Percentiles rank a stretch among this genome's conserved stretches.
phyloP scores from a whole-genome alignment of 176 grass and related monocot genomes.

The Phoenix dactylifera region DNA sequence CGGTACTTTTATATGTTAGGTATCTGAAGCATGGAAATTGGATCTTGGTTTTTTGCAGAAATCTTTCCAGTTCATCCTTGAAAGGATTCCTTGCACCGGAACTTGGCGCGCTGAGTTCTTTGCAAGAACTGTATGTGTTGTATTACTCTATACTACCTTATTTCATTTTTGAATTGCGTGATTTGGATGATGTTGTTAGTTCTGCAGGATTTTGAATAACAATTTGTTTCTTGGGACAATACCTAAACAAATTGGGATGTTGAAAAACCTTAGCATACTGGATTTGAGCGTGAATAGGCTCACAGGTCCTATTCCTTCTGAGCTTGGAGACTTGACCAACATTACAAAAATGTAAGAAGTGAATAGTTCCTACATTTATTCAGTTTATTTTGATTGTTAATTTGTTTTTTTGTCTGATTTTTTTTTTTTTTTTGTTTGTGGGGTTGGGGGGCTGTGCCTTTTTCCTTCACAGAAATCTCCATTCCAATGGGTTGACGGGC shows the following conservation, averaged over 20 bases:
- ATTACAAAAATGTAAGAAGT: slow-evolving; percentile 59
- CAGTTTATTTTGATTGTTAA: background rate
- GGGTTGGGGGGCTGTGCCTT: too few relatives aligned
- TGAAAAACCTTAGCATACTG: slow-evolving; percentile 65
- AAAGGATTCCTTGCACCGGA: slow-evolving; percentile 78
- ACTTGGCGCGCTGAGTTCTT: slow-evolving; percentile 46
- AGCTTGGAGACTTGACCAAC: slow-evolving; percentile 45
- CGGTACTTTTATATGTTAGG: too few relatives aligned
- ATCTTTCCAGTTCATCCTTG: slow-evolving; percentile 61
- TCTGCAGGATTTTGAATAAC: slow-evolving; percentile 68
- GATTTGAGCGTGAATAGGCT: slow-evolving; percentile 78
- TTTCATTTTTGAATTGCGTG: too few relatives aligned
- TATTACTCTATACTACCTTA: background rate
- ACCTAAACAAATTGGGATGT: slow-evolving; percentile 47
- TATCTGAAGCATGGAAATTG: slow-evolving; percentile 8
- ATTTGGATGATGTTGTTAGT: background rate
- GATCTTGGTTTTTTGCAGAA: slow-evolving; percentile 33
- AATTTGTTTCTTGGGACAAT: slow-evolving; percentile 80
- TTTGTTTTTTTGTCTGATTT: slow-evolving; percentile 1
- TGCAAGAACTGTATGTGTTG: slow-evolving; percentile 75
- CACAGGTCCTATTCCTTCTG: slow-evolving; percentile 62
- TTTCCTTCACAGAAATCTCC: slow-evolving; percentile 45
- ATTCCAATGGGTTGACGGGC: slow-evolving; percentile 75
- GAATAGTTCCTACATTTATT: background rate
- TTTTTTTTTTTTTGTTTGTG: slow-evolving; percentile 3